Conservation (phyloP, 2,329 filamentous ascomycete genomes). For the Venturia carpophila region DNA sequence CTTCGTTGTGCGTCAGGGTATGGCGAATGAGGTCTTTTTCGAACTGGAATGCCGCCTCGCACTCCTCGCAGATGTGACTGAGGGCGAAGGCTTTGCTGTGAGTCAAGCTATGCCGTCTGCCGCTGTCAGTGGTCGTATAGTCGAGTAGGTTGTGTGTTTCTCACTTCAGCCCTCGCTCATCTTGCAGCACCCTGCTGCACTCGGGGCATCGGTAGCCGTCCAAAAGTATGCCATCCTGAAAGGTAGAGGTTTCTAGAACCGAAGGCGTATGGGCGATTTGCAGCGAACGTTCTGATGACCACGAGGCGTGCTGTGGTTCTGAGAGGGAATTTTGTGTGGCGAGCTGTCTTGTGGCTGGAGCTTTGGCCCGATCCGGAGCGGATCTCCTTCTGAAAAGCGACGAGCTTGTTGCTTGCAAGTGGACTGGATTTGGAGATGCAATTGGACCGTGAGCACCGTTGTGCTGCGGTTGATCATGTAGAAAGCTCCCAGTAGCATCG, state of each 20-base stretch:
- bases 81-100: neutral
- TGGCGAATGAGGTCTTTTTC: neutral
- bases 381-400: neutral
- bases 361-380: neutral
- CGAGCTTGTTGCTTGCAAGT: neutral
- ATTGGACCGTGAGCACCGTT: neutral
- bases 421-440: neutral
- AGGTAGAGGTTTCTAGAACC: neutral
- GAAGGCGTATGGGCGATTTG: neutral
- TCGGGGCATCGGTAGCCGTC: neutral
- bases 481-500: neutral
- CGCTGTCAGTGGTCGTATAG: neutral
- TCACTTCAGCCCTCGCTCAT: conserved; percentile 2
- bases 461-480: neutral
- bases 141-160: neutral
- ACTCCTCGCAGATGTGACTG: neutral
- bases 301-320: neutral
- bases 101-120: neutral
- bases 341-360: neutral
- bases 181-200: neutral
- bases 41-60: neutral
- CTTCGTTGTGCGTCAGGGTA: neutral
- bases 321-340: neutral
- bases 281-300: neutral
- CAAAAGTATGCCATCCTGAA: neutral